phyloP scores from a whole-genome alignment of 2,329 filamentous ascomycete species.

The Colletotrichum tropicicola region DNA sequence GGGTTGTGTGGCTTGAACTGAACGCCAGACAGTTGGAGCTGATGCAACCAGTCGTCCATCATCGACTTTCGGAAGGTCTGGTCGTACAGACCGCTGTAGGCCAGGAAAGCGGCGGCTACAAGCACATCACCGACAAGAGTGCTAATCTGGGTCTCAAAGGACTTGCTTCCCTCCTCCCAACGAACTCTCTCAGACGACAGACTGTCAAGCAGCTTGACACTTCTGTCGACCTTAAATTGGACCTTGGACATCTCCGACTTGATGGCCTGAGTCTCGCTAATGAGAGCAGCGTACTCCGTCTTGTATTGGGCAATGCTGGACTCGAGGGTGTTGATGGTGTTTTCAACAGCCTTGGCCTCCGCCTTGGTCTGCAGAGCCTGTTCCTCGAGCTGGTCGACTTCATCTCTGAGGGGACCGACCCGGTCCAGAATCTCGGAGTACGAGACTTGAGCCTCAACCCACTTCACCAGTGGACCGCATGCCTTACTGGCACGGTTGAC shows the following conservation, averaged over 20 bases:
- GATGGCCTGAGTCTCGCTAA: conserved; percentile 97
- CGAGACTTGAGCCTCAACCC: conserved; percentile 95
- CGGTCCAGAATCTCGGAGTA: conserved; percentile 98
- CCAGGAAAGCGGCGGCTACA: conserved; percentile 95
- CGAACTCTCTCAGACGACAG: conserved; percentile 90
- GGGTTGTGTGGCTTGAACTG: conserved; percentile 94
- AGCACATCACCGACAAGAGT: conserved; percentile 96
- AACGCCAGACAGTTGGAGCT: conserved; percentile 92
- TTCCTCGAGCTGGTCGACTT: conserved; percentile 87
- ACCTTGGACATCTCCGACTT: conserved; percentile 96
- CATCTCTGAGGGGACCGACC: conserved; percentile 90
- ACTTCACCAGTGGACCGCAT: conserved; percentile 95
- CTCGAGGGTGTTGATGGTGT: conserved; percentile 85
- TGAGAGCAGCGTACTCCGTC: conserved; percentile 92
- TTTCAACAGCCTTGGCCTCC: conserved; percentile 89
- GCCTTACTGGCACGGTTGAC: conserved; percentile 97
- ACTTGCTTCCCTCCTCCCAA: conserved; percentile 98
- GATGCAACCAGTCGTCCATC: conserved; percentile 97
- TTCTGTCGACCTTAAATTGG: conserved; percentile 97
- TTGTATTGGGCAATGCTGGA: conserved; percentile 95
- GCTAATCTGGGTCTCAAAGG: conserved; percentile 97
- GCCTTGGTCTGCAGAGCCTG: conserved; percentile 92
- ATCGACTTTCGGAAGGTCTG: conserved; percentile 98
- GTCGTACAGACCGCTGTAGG: conserved; percentile 96
- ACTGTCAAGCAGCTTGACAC: conserved; percentile 92